These are phyloP conservation scores for Yamadazyma songkhlaensis DNA, from an alignment of 1,139 yeast genomes.

Conservation along the genomic window DNA sequence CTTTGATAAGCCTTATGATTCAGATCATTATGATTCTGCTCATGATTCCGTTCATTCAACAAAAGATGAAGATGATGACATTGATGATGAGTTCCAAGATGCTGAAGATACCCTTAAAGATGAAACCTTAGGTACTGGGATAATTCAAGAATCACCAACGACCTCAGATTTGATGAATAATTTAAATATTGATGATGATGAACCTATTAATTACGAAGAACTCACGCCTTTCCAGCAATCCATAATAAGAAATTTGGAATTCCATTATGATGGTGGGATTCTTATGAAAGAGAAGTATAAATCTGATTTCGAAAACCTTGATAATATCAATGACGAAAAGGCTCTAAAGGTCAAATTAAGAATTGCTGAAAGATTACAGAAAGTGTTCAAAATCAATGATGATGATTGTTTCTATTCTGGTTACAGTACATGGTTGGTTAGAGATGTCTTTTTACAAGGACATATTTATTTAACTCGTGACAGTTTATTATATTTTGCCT, in stretches of 20 bases:
- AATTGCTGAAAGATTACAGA: conserved; percentile 37
- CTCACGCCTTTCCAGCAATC: conserved; percentile 35
- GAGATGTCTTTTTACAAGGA: conserved; percentile 84
- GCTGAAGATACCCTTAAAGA: conserved; percentile 9
- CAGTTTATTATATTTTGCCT: conserved; percentile 73
- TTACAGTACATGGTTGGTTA: conserved; percentile 75
- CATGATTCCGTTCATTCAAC: background rate
- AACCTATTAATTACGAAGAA: conserved; percentile 5
- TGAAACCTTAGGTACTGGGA: background rate
- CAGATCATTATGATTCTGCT: background rate
- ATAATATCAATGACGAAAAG: conserved; percentile 10
- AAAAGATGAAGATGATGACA: background rate
- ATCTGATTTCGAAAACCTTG: conserved; percentile 8
- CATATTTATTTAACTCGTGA: conserved; percentile 69
- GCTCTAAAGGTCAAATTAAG: conserved; percentile 20
- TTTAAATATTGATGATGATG: conserved; percentile 5
- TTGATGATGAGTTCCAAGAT: conserved; percentile 9
- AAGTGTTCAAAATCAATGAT: conserved; percentile 39
- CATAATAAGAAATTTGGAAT: conserved; percentile 30
- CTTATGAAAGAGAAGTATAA: conserved; percentile 17
- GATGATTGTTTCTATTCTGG: conserved; percentile 55
- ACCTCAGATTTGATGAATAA: conserved; percentile 1
- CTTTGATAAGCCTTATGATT: background rate
- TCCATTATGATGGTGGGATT: conserved; percentile 17
- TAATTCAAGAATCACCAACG: background rate